Conservation (phyloP, 1,139 yeast species). For the Sugiyamaella xylanicola region DNA sequence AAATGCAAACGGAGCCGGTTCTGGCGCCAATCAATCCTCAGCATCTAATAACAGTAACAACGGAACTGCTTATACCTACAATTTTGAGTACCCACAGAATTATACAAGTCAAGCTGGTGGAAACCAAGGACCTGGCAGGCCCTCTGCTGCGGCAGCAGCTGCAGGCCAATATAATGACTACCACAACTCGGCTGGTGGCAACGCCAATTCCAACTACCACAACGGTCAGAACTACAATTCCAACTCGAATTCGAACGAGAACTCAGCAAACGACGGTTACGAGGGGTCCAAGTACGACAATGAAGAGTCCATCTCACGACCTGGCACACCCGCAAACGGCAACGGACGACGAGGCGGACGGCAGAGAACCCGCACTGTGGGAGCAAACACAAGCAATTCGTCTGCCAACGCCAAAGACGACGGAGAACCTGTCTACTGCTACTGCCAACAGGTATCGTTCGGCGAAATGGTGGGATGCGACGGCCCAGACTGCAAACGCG, state of each 20-base stretch:
- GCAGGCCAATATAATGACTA: not conserved
- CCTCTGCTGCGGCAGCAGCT: not conserved
- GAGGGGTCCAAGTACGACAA: conserved; percentile 13
- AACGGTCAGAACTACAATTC: conserved; percentile 1
- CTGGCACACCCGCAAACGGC: conserved; percentile 25
- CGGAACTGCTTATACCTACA: conserved; percentile 2
- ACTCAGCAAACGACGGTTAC: conserved; percentile 16
- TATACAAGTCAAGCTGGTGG: not conserved
- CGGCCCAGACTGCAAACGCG: conserved; percentile 87
- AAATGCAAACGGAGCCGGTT: not conserved
- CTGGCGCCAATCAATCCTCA: not conserved
- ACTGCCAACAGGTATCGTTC: conserved; percentile 93
- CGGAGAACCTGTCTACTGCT: conserved; percentile 84
- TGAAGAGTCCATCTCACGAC: conserved; percentile 22
- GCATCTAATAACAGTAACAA: not conserved
- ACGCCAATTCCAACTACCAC: not conserved
- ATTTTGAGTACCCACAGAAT: not conserved
- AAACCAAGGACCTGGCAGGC: not conserved
- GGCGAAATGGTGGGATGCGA: conserved; percentile 99
- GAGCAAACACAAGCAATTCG: not conserved
- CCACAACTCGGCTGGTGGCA: not conserved
- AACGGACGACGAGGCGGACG: conserved; percentile 25
- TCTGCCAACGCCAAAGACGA: conserved; percentile 17
- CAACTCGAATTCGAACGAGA: conserved; percentile 11
- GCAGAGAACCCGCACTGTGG: conserved; percentile 21